Base-by-base conservation (phyloP, 2,329 filamentous ascomycete genomes). In the Fusarium chaquense region DNA sequence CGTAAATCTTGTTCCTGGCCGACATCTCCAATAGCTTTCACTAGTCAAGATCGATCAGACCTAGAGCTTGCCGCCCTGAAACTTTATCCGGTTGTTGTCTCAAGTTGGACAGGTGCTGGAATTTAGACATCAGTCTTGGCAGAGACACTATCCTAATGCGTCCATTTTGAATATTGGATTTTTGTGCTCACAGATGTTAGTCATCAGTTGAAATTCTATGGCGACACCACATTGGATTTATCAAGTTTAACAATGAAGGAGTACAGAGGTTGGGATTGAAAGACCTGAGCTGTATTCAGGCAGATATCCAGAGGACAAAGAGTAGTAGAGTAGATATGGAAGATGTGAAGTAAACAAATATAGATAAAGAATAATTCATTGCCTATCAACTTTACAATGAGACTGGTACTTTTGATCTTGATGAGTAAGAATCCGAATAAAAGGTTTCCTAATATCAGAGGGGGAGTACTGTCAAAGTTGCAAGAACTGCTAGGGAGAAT, bases 1-100 rank as follows among this genome's bases (percentile, higher is more conserved):
- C 16, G n/a, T 8, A 38, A 28, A 51, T 46, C 6, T 51, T 26
- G 46, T 69, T 58, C 61, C 66, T 70, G 66, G 35, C 47, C 20
- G 33, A 13, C 26, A 4, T 20, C 18, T 13, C 15, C 8, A 38
- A 9, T 44, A 52, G 28, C 7, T 18, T 40, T 41, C 10, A n/a
- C 20, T 58, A 58, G 66, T 35, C 20, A 0, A 18, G 26, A 38
- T 26, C 43, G 24, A 67, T 33, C 32, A 38, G 35, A 55, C 66
- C 56, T 58, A 20, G 24, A 28, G 28, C 64, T 43, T 11, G 32
- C 7, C 26, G 20, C n/a, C 41, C 51, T 40, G n/a, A 30, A 70
- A 70, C 61, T 7, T 24, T 67, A 53, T 70, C 35, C 45, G 30
- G 43, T 20, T 12, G 6, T 5, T 38, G 51, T 32, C 30, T 50